Base-by-base conservation (phyloP, 257 asterid species). In the Apocynum venetum region DNA sequence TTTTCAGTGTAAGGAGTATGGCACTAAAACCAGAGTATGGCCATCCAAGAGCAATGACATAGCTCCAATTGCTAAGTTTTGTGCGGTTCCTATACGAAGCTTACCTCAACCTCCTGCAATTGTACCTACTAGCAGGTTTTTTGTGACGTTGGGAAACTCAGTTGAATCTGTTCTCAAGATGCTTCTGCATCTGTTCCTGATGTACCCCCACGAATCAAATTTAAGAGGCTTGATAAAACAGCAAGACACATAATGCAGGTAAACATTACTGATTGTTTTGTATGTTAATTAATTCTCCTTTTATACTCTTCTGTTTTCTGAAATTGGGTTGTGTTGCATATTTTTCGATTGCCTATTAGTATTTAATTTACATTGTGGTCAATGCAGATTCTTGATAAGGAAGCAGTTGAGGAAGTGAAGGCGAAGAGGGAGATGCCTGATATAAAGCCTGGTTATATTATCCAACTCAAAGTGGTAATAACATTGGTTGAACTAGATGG, bases 241-340 rank as follows among this genome's bases (percentile, higher is more conserved):
- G 96, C 98, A 56, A 87, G 94, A 82, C 92, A 94, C 87, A 94
- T 94, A 80, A 94, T 94, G 98, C 96, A 92, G 97, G 98, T 86
- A 86, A 40, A 40, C 25, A 74, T 36, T 31, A 75, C 14, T 43
- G 35, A 9, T 11, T 55, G 71, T 25, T 75, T 12, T 36, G 60
- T 25, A n/a, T 56, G 10, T 67, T 9, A 20, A 15, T 71, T 71
- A 0, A 12, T 56, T 55, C 11, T 36, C 76, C 8, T 47, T 67
- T 48, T 66, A 40, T 55, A 48, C 76, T 56, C 47, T 20, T 79
- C 44, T 14, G 6, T 53, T 65, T 78, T 51, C 73, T 71, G 67
- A 38, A 61, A 25, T 10, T 35, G 31, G 53, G 38, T 4, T 40
- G 14, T 13, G n/a, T 43, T 41, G 10, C 43, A 55, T 7, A 7